Base-by-base conservation (phyloP, 2,329 filamentous ascomycete genomes). In the Ophiosphaerella herpotricha region DNA sequence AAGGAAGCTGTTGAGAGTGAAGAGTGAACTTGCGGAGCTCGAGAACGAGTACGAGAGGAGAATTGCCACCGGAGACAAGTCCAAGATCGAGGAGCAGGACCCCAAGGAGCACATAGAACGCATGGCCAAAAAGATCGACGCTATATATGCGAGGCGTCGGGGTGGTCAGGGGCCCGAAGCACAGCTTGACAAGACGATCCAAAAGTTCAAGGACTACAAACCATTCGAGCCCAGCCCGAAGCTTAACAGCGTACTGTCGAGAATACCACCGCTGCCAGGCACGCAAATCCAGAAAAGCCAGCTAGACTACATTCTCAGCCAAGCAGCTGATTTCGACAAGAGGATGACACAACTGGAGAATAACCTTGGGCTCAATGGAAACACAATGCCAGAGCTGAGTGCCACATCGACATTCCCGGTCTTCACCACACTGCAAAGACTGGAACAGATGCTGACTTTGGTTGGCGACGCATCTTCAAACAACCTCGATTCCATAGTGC, bases 321-420 rank as follows among this genome's bases (percentile, higher is more conserved):
- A 91, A 71, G 88, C 90, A 6, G 90, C 92, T 21, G 89, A 94
- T 55, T 97, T 99, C 64, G 93, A 97, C 68, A 82, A 84, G 26
- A 85, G 94, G 5, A 83, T 99, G 16, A 78, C 87, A 2, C 78
- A 88, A 26, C 78, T 99, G 40, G 94, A 99, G 76, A 85, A 85
- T 59, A 83, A 86, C 1, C 82, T 99, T 24, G 94, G 94, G 8
- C 82, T 96, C 41, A 88, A 85, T 35, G 85, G 86, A 18, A 84
- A 86, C 0, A 82, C 85, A 9, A 78, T 89, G 57, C 82, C 87
- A 1, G 85, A 86, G 59, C 75, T 82, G 29, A 85, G 80, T 57
- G 58, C 67, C n/a, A 60, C 67, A 14, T 75, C 67, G 58, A 74
- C 81, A 1, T 67, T 70, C 24, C 89, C 93, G 24, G 86, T 99